These are phyloP conservation scores for Cochlearia excelsa DNA, from an alignment of 345 rosid species.

Conservation along the genomic window DNA sequence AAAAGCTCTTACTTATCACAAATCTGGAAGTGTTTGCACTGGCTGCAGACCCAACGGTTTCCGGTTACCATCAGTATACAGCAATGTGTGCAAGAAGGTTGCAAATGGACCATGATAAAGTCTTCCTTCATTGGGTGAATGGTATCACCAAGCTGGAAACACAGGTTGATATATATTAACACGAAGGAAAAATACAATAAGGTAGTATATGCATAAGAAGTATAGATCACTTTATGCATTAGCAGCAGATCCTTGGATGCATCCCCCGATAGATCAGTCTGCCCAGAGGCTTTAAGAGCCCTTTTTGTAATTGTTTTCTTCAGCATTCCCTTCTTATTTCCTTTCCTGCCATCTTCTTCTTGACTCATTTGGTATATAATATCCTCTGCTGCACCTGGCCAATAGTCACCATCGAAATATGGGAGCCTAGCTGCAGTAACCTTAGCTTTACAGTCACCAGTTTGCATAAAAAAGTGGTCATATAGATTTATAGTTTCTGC, in stretches of 20 bases:
- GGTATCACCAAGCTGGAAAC: slow-evolving; percentile 95
- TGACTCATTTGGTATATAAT: slow-evolving; percentile 87
- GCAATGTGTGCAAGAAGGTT: slow-evolving; percentile 89
- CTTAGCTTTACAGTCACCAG: slow-evolving; percentile 87
- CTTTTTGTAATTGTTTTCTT: slow-evolving; percentile 94
- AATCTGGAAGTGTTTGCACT: slow-evolving; percentile 92
- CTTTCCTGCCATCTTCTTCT: slow-evolving; percentile 95
- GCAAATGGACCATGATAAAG: slow-evolving; percentile 99
- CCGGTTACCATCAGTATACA: slow-evolving; percentile 92
- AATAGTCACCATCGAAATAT: slow-evolving; percentile 99
- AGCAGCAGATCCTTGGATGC: slow-evolving; percentile 94
- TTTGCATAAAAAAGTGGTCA: slow-evolving; percentile 84
- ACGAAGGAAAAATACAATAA: not conserved
- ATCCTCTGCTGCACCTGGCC: slow-evolving; percentile 99
- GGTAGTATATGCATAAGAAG: slow-evolving; percentile 6
- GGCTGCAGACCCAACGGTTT: slow-evolving; percentile 84
- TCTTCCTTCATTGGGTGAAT: slow-evolving; percentile 99
- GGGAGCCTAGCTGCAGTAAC: slow-evolving; percentile 98
- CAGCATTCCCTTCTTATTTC: slow-evolving; percentile 79
- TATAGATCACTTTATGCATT: slow-evolving; percentile 81
- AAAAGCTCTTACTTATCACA: slow-evolving; percentile 77
- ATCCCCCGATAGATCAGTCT: slow-evolving; percentile 87
- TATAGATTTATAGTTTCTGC: slow-evolving; percentile 82
- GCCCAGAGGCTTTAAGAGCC: slow-evolving; percentile 97
- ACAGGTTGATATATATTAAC: slow-evolving; percentile 1